Base-by-base conservation (phyloP, 2,329 filamentous ascomycete species). In the Tolypocladium cylindrosporum region DNA sequence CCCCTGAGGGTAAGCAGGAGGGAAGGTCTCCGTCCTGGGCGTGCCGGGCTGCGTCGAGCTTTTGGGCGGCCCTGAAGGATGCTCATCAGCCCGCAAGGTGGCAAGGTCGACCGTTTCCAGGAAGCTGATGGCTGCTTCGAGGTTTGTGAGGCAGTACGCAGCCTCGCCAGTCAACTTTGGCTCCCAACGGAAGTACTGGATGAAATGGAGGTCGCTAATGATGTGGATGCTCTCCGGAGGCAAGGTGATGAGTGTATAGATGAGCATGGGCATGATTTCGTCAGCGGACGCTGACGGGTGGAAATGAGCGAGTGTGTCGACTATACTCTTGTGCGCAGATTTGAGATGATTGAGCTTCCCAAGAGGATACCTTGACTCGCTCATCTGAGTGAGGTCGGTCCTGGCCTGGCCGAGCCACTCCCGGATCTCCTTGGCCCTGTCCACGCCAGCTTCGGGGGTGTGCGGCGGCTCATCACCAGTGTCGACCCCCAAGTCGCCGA, bases 231-330 rank as follows among this genome's bases (percentile, higher is more conserved):
- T 84, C 71, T 94, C 89, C 0, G 92, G 89, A 0, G 91, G 88
- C 51, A 92, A 87, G 3, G 91, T 97, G 69, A 99, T 95, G 60
- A 99, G 82, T 0, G 91, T 90, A 75, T 96, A 99, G 61, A 99
- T 99, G 61, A 99, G 81, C 72, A 96, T 96, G 0, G 94, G 94
- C 71, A 99, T 86, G 57, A 99, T 95, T 73, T 97, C 94, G 69
- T 99, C 94, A 3, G 94, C 94, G 1, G 94, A 97, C 1, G 94
- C 96, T 0, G 92, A 86, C 21, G 83, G 84, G 61, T 86, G 84
- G 60, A 87, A 86, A 64, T 84, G 79, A 4, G 83, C 80, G 54
- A 87, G 72, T 1, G 91, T 92, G 70, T 97, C 93, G 54, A 99
- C 94, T 62, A 99, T 97, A 62, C 87, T 88, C 75, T 95, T 95